Base-by-base conservation (phyloP, 306 rosid genomes). In the Cyamopsis tetragonoloba region DNA sequence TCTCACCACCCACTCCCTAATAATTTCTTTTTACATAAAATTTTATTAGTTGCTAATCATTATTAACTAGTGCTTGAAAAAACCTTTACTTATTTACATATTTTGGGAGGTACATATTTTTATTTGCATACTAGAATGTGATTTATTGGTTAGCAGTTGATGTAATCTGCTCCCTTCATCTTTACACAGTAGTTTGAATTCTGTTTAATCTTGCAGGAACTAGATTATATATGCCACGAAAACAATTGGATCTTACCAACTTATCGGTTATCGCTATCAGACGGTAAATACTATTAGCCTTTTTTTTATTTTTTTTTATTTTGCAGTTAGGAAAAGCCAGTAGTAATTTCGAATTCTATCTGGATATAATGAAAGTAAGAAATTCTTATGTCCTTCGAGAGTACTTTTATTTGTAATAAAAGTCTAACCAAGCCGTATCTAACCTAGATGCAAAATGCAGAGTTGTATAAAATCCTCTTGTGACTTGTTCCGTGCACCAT, bases 171-270 rank as follows among this genome's bases (percentile, higher is more conserved):
- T 56, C 35, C 50, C n/a, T 22, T 32, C 32, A 68, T 43, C 27
- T 7, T 31, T 54, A 23, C 20, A 20, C 28, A 47, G 20, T 66
- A 49, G 20, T 50, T 34, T 2, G 55, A 66, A 51, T 20, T 57
- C 11, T 64, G 61, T 48, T 51, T 17, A 62, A 71, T 66, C 37
- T 50, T 75, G 75, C 81, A 75, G 81, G 84, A 80, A 66, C 68
- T 80, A 14, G 81, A 80, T 67, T 66, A 26, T 26, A 31, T 75
- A 50, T 80, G 84, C 15, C 50, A 13, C 10, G 58, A 59, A 60
- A 80, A 80, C 46, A 66, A 60, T 65, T 91, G 96, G 97, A 28
- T 76, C 34, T 55, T 84, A 35, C 96, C 96, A 14, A 80, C 77
- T 58, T 91, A 88, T 62, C 55, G 32, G 10, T 65, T 84, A 50